A percentile compares a stretch with the other conserved stretches of the same genome.
Conservation (phyloP, 2,329 filamentous ascomycete genomes). For the Nothophaeocryptopus gaeumannii region DNA sequence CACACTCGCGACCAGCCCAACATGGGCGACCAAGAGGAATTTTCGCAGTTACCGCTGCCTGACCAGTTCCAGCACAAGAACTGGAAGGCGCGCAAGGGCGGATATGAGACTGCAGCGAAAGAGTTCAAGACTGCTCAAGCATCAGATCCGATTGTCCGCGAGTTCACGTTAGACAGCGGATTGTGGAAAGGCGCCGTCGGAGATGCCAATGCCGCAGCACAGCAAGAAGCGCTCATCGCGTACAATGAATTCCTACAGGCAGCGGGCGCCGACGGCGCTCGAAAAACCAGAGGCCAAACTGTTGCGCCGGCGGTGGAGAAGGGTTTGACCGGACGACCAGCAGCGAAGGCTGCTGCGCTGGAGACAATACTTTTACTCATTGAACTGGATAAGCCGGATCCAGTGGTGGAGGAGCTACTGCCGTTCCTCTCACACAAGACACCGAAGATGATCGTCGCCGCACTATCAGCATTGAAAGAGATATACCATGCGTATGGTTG, state of each 20-base stretch:
- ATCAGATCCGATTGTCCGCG: constrained; percentile 77
- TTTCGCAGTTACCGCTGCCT: constrained; percentile 70
- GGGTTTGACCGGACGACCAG: constrained; percentile 82
- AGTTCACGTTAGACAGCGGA: constrained; percentile 78
- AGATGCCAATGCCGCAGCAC: constrained; percentile 94
- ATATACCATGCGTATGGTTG: constrained; percentile 94
- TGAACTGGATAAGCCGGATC: constrained; percentile 80
- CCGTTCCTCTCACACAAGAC: constrained; percentile 82
- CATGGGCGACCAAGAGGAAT: constrained; percentile 88
- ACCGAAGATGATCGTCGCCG: constrained; percentile 79
- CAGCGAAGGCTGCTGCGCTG: constrained; percentile 79
- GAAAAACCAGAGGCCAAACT: constrained; percentile 69
- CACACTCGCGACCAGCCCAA: constrained; percentile 10
- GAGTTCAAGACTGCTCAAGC: constrained; percentile 83
- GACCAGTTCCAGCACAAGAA: constrained; percentile 87
- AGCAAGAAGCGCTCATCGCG: constrained; percentile 85
- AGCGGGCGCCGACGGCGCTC: constrained; percentile 68
- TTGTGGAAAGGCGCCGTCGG: constrained; percentile 90
- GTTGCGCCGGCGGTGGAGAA: constrained; percentile 85
- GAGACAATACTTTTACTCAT: constrained; percentile 86
- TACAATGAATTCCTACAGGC: constrained; percentile 92
- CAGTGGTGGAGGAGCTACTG: constrained; percentile 85
- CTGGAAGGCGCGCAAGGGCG: constrained; percentile 96
- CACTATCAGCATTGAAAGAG: constrained; percentile 71
- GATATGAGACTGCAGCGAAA: constrained; percentile 88